Evolutionary conservation across 1,284 basidiomycete genomes (phyloP), one percentile per base, ranked within the genome.

Genomic region (Tilletia horrida): DNA sequence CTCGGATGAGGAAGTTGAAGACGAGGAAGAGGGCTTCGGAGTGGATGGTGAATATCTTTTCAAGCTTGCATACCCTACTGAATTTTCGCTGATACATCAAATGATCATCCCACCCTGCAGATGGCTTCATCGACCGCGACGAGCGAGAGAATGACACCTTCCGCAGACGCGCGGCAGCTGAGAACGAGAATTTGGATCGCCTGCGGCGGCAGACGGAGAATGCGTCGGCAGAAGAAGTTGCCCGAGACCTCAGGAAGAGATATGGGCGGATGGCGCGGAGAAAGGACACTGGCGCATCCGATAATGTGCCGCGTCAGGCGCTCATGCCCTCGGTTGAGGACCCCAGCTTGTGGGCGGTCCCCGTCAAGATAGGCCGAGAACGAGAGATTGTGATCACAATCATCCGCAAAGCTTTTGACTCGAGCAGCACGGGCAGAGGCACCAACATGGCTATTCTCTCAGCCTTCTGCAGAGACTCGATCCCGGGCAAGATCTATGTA

Each of bases 311-410:
- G 0, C 93, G 97, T 80, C 88, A 93, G n/a, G 84, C 97, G 61
- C 86, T 96, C 52, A 97, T 98, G 94, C 95, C 95, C 43, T 91
- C 90, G 16, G 93, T 97, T 7, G 90, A 96, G 69, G 95, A 98
- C 82, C 91, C 95, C 6, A 94, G 88, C 79, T 84, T 99, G 73
- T 99, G 93, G 93, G 93, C 94, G 83, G 89, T 98, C 65, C 87
- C 91, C 74, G 93, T 95, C 76, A 93, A 93, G 92, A 87, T 89
- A 62, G 94, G 95, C 18, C 88, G 92, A 69, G 95, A 98, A 84
- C 87, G 91, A 50, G 92, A 94, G 63, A 89, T 98, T 68, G 90
- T 96, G 55, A 91, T 93, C 82, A 93, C 91, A 81, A 88, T 99
- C 64, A 93, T 97, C 87, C 89, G 93, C 72, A 97, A 97, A 83